Conservation (phyloP, 495 filamentous ascomycete species). For the Penicillium robsamsonii region DNA sequence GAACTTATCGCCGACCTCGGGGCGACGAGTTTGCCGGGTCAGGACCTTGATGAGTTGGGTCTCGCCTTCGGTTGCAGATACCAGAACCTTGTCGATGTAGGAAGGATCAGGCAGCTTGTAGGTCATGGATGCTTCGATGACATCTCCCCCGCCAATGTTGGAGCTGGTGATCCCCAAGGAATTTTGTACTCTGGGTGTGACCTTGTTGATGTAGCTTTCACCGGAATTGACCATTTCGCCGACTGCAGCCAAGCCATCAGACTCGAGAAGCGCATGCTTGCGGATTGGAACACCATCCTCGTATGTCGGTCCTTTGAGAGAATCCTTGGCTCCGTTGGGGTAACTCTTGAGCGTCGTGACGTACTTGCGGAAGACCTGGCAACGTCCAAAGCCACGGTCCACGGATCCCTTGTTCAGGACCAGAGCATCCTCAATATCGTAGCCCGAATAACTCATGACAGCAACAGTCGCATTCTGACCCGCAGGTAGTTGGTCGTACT, state of each 20-base stretch:
- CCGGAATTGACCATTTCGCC: constrained; percentile 70
- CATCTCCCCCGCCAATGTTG: constrained; percentile 54
- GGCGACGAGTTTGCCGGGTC: constrained; percentile 86
- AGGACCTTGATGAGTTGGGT: constrained; percentile 83
- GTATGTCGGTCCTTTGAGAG: constrained; percentile 59
- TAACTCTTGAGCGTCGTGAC: constrained; percentile 74
- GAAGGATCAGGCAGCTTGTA: constrained; percentile 82
- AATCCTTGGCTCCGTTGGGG: constrained; percentile 74
- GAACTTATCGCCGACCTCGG: constrained; percentile 97
- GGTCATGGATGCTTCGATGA: constrained; percentile 64
- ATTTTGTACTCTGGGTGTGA: constrained; percentile 69
- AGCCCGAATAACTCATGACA: constrained; percentile 98
- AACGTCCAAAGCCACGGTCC: constrained; percentile 91
- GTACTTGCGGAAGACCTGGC: constrained; percentile 92
- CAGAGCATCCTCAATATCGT: constrained; percentile 98
- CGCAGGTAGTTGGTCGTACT: constrained; percentile 95
- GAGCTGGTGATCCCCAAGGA: constrained; percentile 59
- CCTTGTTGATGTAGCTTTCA: constrained; percentile 86
- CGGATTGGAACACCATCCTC: constrained; percentile 61
- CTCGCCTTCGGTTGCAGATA: constrained; percentile 80
- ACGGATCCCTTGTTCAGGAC: constrained; percentile 94
- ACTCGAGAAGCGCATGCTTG: constrained; percentile 72
- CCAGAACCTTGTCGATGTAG: constrained; percentile 92
- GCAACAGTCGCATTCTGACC: constrained; percentile 96
- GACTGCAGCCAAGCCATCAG: constrained; percentile 79